Evolutionary conservation across 2,329 filamentous ascomycete genomes (phyloP), one percentile per base, ranked within the genome.

Genomic region (Huntiella bhutanensis): DNA sequence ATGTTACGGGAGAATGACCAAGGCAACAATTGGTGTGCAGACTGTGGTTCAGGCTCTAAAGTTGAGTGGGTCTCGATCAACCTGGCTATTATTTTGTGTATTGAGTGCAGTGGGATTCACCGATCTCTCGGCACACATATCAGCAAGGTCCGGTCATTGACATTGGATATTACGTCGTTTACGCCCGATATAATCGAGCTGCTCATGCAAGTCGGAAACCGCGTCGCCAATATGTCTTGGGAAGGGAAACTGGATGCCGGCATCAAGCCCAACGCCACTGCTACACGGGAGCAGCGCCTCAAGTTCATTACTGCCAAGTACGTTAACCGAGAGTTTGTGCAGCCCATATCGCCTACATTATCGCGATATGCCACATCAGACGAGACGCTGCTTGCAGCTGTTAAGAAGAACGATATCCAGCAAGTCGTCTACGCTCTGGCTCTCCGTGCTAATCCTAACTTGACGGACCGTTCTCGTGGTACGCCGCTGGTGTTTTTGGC

Each of bases 51-150:
- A 5, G 80, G 82, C 33, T 75, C 78, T 57, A 96, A 95, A 64
- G 87, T 94, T 16, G 91, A 98, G 61, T 98, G 91, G 91, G 91
- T 96, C 22, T 96, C 91, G 0, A 94, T 98, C 63, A 98, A 98
- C 56, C 70, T 98, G 4, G 91, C 84, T 40, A 94, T 98, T 50
- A 80, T 98, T 46, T 72, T 98, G 15, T 98, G 91, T 64, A 95
- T 95, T 58, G 88, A 98, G 61, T 98, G 91, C 63, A 94, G 87
- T 58, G 91, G 91, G 52, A 95, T 98, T 51, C 91, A 98, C 62
- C 78, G 91, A 37, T 96, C 88, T 1, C 71, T 98, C 3, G 91
- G 91, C 10, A 98, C 91, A 1, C 91, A 98, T 60, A 95, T 98
- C 57, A 94, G 86, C 61, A 98, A 98, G 64, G 77, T 98, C 36